These are phyloP conservation scores for Tillandsia leiboldiana DNA, from an alignment of 176 grass and related monocot species.

Conservation along the genomic window DNA sequence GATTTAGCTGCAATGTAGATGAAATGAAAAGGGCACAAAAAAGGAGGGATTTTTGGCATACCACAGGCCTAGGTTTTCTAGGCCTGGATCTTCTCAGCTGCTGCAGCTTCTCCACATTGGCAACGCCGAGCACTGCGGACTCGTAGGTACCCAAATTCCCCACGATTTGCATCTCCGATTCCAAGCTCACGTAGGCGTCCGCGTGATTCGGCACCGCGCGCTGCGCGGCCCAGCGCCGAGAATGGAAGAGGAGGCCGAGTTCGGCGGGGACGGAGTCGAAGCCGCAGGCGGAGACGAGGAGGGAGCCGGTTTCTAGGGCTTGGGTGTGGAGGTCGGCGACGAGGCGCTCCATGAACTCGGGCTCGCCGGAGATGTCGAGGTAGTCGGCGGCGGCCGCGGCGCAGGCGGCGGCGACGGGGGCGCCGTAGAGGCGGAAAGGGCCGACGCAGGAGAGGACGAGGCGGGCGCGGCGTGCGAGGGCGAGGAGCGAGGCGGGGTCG, in stretches of 20 bases:
- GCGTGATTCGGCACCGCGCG: slow-evolving; percentile 29
- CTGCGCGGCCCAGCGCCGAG: slow-evolving; percentile 45
- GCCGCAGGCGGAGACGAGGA: slow-evolving; percentile 68
- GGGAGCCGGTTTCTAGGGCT: slow-evolving; percentile 35
- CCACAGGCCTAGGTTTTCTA: slow-evolving; percentile 46
- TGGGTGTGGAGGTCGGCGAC: slow-evolving; percentile 52
- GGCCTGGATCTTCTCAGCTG: slow-evolving; percentile 52
- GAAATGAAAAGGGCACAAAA: neutral
- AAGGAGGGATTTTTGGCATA: slow-evolving; percentile 16
- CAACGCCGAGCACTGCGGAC: slow-evolving; percentile 68
- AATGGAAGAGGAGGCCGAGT: slow-evolving; percentile 61
- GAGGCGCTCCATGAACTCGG: slow-evolving; percentile 80
- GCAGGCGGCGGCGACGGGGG: slow-evolving; percentile 50
- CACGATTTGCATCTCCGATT: slow-evolving; percentile 45
- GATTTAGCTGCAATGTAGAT: neutral
- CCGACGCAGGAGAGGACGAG: slow-evolving; percentile 62
- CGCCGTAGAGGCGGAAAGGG: slow-evolving; percentile 62
- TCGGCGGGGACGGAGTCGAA: slow-evolving; percentile 86
- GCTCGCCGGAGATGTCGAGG: slow-evolving; percentile 81
- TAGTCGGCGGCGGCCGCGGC: slow-evolving; percentile 49
- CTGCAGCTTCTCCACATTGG: slow-evolving; percentile 43
- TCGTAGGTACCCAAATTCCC: slow-evolving; percentile 74
- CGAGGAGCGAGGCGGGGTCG: slow-evolving; percentile 44
- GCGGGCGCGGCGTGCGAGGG: slow-evolving; percentile 32
- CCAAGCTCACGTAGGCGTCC: slow-evolving; percentile 55